phyloP scores from a whole-genome alignment of 495 filamentous ascomycete genomes.

The Aspergillus sclerotiicarbonarius region DNA sequence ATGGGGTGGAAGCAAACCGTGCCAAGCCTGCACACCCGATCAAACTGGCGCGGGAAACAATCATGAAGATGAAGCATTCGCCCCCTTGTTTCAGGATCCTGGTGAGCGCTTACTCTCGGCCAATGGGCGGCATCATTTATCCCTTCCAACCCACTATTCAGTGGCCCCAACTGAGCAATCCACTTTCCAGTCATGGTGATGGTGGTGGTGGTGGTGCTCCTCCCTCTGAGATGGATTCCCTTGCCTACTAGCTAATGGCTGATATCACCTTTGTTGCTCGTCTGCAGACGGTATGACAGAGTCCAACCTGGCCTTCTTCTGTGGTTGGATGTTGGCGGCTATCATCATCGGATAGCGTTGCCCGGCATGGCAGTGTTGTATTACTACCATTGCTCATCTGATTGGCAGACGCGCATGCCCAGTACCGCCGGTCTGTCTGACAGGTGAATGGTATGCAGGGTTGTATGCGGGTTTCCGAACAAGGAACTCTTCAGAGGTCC shows the following conservation, averaged over 20 bases:
- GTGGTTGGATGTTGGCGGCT: not conserved
- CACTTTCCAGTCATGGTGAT: constrained; percentile 1
- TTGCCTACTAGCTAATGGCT: not conserved
- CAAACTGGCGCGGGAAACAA: constrained; percentile 27
- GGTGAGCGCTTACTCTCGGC: constrained; percentile 23
- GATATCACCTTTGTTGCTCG: not conserved
- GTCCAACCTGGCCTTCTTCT: not conserved
- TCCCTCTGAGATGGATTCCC: not conserved
- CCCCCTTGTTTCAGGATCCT: constrained; percentile 26
- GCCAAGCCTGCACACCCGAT: constrained; percentile 26
- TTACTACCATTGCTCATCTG: not conserved
- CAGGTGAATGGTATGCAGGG: not conserved
- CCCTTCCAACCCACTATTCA: constrained; percentile 1
- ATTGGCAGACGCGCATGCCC: not conserved
- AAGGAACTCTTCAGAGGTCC: not conserved
- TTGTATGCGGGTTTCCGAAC: constrained; percentile 1
- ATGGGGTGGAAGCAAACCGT: constrained; percentile 18
- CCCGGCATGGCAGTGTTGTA: not conserved
- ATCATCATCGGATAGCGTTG: not conserved
- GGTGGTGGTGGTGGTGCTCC: not conserved
- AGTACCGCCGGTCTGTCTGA: not conserved
- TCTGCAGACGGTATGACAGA: not conserved
- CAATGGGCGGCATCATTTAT: constrained; percentile 5
- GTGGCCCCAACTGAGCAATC: not conserved
- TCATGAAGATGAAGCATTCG: constrained; percentile 30